Percentiles rank a stretch among this genome's conserved stretches.
These are phyloP conservation scores for Knufia petricola DNA, from an alignment of 2,329 filamentous ascomycete species.

Conservation along the genomic window DNA sequence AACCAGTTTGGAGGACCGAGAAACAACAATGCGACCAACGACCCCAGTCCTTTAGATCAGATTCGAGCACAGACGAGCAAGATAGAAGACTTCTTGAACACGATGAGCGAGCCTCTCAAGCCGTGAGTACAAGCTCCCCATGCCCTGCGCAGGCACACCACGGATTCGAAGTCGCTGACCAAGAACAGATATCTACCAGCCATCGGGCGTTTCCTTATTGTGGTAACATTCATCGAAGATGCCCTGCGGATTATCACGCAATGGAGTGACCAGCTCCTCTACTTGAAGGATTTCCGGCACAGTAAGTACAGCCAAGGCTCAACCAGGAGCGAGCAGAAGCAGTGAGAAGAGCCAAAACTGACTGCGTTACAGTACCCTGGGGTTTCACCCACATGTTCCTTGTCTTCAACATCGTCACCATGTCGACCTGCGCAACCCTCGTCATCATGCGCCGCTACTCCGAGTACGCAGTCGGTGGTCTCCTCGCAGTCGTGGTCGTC, in stretches of 20 bases:
- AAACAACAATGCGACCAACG: conserved; percentile 51
- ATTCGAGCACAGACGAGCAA: conserved; percentile 95
- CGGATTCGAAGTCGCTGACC: too few relatives aligned
- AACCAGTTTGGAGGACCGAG: conserved; percentile 59
- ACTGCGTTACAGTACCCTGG: conserved; percentile 56
- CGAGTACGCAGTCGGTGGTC: conserved; percentile 81
- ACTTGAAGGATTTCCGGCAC: conserved; percentile 82
- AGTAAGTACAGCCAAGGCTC: conserved; percentile 52
- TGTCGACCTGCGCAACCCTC: conserved; percentile 69
- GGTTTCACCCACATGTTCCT: conserved; percentile 91
- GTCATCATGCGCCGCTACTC: conserved; percentile 90
- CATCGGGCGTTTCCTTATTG: conserved; percentile 93
- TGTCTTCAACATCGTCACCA: conserved; percentile 77
- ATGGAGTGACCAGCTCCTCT: conserved; percentile 90
- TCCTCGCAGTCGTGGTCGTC: conserved; percentile 81
- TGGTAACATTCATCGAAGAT: conserved; percentile 97
- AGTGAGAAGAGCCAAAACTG: neutral
- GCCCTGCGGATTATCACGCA: conserved; percentile 92
- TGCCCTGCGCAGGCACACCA: too few relatives aligned
- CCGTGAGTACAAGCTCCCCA: too few relatives aligned
- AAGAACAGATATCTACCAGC: conserved; percentile 71
- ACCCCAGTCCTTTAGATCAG: conserved; percentile 72
- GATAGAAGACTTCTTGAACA: conserved; percentile 90
- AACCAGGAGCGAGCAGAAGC: conserved; percentile 2
- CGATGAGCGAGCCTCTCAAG: conserved; percentile 79